Percentiles rank a stretch among this genome's conserved stretches.
Evolutionary conservation across 2,329 filamentous ascomycete species (phyloP).

Genomic region (Herpotrichia juniperi): DNA sequence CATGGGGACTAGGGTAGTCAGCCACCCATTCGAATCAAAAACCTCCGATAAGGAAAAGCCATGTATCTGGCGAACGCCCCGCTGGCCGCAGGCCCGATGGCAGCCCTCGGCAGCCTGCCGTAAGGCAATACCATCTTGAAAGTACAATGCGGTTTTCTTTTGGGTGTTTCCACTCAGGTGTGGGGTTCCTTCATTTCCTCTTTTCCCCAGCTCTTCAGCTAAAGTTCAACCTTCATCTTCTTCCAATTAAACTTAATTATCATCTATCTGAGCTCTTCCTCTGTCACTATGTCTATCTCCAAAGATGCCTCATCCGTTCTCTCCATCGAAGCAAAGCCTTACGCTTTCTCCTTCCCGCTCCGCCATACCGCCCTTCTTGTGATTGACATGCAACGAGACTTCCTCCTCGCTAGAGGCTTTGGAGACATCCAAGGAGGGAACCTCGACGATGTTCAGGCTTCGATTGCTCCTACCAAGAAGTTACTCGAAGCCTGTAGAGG

Average conservation of each 20-base stretch:
- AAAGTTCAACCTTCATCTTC: background rate
- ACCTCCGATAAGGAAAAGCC: background rate
- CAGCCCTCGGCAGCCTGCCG: too few species aligned
- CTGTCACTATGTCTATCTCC: slow-evolving; percentile 9
- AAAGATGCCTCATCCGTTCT: slow-evolving; percentile 19
- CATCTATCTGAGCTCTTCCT: background rate
- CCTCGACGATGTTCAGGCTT: slow-evolving; percentile 46
- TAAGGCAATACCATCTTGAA: too few species aligned
- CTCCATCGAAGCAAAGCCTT: slow-evolving; percentile 49
- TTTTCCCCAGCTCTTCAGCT: background rate
- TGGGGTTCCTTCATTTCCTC: slow-evolving; percentile 1
- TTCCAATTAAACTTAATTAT: background rate
- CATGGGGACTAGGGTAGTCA: too few species aligned
- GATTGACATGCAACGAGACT: slow-evolving; percentile 61
- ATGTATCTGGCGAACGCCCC: background rate
- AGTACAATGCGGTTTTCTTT: background rate
- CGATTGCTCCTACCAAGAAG: slow-evolving; percentile 48
- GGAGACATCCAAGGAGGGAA: slow-evolving; percentile 58
- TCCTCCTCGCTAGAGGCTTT: slow-evolving; percentile 57
- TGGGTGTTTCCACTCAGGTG: background rate
- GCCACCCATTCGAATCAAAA: background rate
- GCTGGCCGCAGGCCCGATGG: too few species aligned
- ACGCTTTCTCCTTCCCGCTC: slow-evolving; percentile 55
- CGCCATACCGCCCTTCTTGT: slow-evolving; percentile 56
- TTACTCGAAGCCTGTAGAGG: slow-evolving; percentile 51